These are phyloP conservation scores for Ophiostoma triangulosporum DNA, from an alignment of 2,329 filamentous ascomycete genomes.

Conservation along the genomic window DNA sequence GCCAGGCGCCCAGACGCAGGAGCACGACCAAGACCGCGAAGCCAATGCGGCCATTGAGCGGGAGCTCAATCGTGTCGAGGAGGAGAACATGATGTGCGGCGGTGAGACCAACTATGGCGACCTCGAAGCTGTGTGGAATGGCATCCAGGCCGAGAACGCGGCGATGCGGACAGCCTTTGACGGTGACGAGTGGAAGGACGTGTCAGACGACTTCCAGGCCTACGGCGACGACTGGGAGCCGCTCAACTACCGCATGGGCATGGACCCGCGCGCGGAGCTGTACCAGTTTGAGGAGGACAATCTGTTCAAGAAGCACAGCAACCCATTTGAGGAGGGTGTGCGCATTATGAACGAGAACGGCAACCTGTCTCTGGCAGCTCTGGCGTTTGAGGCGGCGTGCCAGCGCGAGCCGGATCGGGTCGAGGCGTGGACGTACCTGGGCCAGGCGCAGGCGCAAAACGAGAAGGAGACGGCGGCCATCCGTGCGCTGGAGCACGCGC, in stretches of 20 bases:
- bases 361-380: constrained; percentile 80
- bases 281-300: constrained; percentile 96
- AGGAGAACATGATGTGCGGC: constrained; percentile 32
- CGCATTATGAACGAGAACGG: constrained; percentile 88
- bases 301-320: constrained; percentile 64
- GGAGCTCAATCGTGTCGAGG: constrained; percentile 79
- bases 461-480: constrained; percentile 97
- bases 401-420: constrained; percentile 80
- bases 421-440: constrained; percentile 87
- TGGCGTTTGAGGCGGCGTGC: constrained; percentile 91
- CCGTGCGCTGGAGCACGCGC: constrained; percentile 77
- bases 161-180: constrained; percentile 59
- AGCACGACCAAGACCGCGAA: constrained; percentile 70
- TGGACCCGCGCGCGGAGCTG: constrained; percentile 68
- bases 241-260: constrained; percentile 39
- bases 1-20: constrained; percentile 59
- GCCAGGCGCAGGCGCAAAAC: constrained; percentile 89
- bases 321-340: constrained; percentile 86
- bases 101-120: constrained; percentile 68
- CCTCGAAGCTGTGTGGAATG: constrained; percentile 82
- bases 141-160: constrained; percentile 64
- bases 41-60: constrained; percentile 56
- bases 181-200: constrained; percentile 42
- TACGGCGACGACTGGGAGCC: constrained; percentile 56
- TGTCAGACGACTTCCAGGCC: constrained; percentile 11